phyloP scores from a whole-genome alignment of 768 basidiomycete genomes.

The Piloderma croceum region DNA sequence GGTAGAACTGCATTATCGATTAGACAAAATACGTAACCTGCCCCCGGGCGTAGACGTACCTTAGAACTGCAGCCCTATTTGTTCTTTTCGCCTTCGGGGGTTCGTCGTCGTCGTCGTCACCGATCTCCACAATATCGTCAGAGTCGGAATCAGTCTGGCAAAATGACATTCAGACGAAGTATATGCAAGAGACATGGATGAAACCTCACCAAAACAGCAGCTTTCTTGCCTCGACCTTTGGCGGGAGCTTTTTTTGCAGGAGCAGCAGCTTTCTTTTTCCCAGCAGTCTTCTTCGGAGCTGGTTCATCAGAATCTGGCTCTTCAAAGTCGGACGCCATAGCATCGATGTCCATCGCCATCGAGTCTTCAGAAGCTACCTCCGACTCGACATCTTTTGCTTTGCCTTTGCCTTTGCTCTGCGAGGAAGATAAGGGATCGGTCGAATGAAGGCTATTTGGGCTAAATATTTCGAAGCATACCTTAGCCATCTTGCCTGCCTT shows the following conservation, averaged over 20 bases:
- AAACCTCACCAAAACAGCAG: constrained; percentile 25
- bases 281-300: constrained; percentile 39
- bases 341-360: constrained; percentile 73
- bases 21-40: background rate
- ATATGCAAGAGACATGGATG: background rate
- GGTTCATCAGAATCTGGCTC: constrained; percentile 46
- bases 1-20: background rate
- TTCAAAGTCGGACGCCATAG: constrained; percentile 47
- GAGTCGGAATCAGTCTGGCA: constrained; percentile 41
- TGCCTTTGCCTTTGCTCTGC: constrained; percentile 43
- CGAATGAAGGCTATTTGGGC: background rate
- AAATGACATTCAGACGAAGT: constrained; percentile 1
- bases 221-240: constrained; percentile 53
- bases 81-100: constrained; percentile 49
- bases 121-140: constrained; percentile 46
- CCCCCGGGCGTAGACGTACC: constrained; percentile 34
- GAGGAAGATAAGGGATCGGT: background rate
- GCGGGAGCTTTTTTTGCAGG: constrained; percentile 38
- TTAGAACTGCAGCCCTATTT: constrained; percentile 59
- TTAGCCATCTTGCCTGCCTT: constrained; percentile 34
- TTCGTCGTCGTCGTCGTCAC: constrained; percentile 47
- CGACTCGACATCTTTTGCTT: constrained; percentile 44
- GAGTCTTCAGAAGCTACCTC: constrained; percentile 57
- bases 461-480: constrained; percentile 12
- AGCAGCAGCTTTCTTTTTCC: constrained; percentile 26